These are phyloP conservation scores for Ceratocystis variospora DNA, from an alignment of 2,329 filamentous ascomycete species.

Conservation along the genomic window DNA sequence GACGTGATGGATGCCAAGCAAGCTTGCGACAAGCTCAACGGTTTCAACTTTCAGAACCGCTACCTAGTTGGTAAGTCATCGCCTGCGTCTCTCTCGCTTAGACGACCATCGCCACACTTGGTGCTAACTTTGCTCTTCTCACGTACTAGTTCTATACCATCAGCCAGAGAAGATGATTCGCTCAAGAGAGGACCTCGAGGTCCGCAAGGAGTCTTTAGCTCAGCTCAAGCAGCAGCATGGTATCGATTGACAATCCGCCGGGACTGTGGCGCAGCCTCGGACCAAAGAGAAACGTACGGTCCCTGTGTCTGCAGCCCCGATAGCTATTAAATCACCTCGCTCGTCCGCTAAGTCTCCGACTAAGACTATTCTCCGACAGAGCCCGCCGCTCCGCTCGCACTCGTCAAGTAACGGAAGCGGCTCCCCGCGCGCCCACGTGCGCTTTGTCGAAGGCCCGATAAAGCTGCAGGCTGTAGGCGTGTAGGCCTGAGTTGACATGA, in stretches of 20 bases:
- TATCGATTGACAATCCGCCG: constrained; percentile 88
- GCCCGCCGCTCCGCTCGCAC: constrained; percentile 15
- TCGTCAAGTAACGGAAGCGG: constrained; percentile 13
- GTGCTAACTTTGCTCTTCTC: neutral
- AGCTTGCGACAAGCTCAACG: constrained; percentile 98
- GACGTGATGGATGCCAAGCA: constrained; percentile 98
- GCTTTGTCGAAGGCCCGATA: constrained; percentile 18
- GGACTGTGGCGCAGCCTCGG: constrained; percentile 41
- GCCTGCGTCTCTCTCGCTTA: neutral
- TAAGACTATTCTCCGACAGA: constrained; percentile 18
- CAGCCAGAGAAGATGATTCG: constrained; percentile 57
- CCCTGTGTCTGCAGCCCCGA: constrained; percentile 18
- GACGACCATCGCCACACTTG: neutral
- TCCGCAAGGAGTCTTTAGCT: constrained; percentile 93
- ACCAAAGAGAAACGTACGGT: constrained; percentile 19
- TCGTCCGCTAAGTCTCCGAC: constrained; percentile 17
- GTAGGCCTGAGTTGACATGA: constrained; percentile 16
- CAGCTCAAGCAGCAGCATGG: constrained; percentile 94
- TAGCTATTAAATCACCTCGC: constrained; percentile 18
- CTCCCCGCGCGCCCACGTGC: constrained; percentile 18
- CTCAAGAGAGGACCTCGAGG: constrained; percentile 85
- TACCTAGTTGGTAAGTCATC: constrained; percentile 79
- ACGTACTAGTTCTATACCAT: constrained; percentile 42
- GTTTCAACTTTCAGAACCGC: constrained; percentile 99
- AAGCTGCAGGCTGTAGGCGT: constrained; percentile 18